phyloP scores from a whole-genome alignment of 2,329 filamentous ascomycete genomes.

The Nemania sp. region DNA sequence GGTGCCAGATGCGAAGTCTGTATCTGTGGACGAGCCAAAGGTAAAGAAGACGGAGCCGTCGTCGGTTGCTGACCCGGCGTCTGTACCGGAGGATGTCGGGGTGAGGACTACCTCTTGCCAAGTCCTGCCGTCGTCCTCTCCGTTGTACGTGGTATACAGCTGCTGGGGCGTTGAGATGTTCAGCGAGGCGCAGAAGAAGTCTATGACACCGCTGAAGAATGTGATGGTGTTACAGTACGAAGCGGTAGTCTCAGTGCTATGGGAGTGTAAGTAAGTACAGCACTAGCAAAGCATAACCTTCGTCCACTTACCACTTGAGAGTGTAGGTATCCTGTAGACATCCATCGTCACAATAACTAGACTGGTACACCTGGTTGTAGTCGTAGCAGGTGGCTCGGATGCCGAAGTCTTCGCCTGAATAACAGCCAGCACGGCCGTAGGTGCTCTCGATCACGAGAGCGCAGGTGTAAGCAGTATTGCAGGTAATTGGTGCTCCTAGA shows the following conservation, averaged over 20 bases:
- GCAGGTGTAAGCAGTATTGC: conserved; percentile 53
- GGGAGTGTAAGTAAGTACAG: conserved; percentile 37
- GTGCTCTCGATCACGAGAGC: conserved; percentile 54
- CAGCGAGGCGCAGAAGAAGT: conserved; percentile 59
- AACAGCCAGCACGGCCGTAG: conserved; percentile 59
- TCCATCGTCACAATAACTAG: conserved; percentile 55
- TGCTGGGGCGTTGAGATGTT: conserved; percentile 52
- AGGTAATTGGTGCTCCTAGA: conserved; percentile 56
- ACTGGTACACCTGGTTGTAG: conserved; percentile 51
- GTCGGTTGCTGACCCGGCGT: neutral
- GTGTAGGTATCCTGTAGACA: conserved; percentile 57
- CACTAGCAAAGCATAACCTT: neutral
- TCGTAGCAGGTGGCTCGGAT: conserved; percentile 57
- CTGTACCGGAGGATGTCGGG: conserved; percentile 5
- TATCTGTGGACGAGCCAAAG: conserved; percentile 32
- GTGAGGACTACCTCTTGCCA: conserved; percentile 47
- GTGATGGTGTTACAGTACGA: conserved; percentile 61
- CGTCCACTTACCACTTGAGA: conserved; percentile 59
- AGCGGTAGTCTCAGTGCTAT: conserved; percentile 52
- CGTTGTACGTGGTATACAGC: conserved; percentile 57
- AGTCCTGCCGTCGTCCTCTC: conserved; percentile 51
- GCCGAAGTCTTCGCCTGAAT: conserved; percentile 52
- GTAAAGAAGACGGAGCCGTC: conserved; percentile 16
- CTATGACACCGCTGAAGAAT: conserved; percentile 56
- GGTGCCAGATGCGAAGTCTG: conserved; percentile 11